Percentiles rank a stretch among this genome's conserved stretches.
These are phyloP conservation scores for Astragalus glycyphyllos DNA, from an alignment of 306 rosid species.

Conservation along the genomic window DNA sequence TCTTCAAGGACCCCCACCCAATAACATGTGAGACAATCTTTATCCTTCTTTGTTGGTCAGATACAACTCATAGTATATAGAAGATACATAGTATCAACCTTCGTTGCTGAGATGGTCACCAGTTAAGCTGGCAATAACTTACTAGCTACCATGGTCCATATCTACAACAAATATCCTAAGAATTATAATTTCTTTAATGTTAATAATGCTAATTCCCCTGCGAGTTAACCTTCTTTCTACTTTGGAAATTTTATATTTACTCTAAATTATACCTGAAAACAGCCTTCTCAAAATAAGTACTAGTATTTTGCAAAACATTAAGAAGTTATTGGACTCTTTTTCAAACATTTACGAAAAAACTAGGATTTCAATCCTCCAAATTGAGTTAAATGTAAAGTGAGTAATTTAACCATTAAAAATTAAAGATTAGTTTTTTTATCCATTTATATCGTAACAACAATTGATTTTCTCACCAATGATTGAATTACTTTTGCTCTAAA, in stretches of 20 bases:
- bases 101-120: conserved; percentile 31
- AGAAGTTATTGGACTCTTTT: too few relatives aligned
- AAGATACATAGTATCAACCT: conserved; percentile 43
- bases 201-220: background rate
- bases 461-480: too few relatives aligned
- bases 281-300: too few relatives aligned
- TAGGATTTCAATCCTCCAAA: too few relatives aligned
- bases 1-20: conserved; percentile 5
- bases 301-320: too few relatives aligned
- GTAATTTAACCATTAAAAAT: too few relatives aligned
- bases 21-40: conserved; percentile 33
- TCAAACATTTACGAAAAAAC: too few relatives aligned
- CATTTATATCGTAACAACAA: too few relatives aligned
- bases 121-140: conserved; percentile 44
- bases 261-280: background rate
- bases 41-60: conserved; percentile 39
- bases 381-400: too few relatives aligned
- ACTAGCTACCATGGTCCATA: conserved; percentile 44
- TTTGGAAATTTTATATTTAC: background rate
- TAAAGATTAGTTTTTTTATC: too few relatives aligned
- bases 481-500: too few relatives aligned
- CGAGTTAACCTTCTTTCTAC: too few relatives aligned
- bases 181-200: background rate
- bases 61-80: conserved; percentile 45
- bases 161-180: background rate